Conservation (phyloP, 176 grass and related monocot species). For the Tuctoria greenei region DNA sequence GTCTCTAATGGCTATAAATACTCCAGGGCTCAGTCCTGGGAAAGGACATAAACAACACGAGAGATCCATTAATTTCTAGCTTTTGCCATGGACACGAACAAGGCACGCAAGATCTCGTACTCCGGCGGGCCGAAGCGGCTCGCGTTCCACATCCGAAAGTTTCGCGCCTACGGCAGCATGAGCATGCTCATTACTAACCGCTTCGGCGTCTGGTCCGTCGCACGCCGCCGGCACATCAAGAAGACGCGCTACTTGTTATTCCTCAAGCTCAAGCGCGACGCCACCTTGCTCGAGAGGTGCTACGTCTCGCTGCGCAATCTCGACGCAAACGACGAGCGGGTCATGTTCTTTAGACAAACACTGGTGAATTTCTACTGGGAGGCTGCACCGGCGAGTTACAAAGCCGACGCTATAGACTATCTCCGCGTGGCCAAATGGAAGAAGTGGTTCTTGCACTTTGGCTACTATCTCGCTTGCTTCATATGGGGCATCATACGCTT, state of each 20-base stretch:
- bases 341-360: neutral
- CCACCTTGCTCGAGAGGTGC: too few species aligned
- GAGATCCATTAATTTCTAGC: too few species aligned
- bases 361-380: neutral
- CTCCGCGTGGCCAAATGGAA: neutral
- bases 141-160: neutral
- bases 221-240: neutral
- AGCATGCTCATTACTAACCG: neutral
- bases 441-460: neutral
- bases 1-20: too few species aligned
- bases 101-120: neutral
- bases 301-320: too few species aligned
- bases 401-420: neutral
- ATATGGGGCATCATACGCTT: fast-evolving
- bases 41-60: too few species aligned
- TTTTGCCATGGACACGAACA: too few species aligned
- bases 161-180: neutral
- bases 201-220: neutral
- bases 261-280: too few species aligned
- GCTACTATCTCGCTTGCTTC: neutral
- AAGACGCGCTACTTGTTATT: too few species aligned
- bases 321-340: neutral
- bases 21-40: too few species aligned
- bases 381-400: neutral
- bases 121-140: neutral